Evolutionary conservation across 2,329 filamentous ascomycete species (phyloP).

Genomic region (Proliferodiscus dingleyae): DNA sequence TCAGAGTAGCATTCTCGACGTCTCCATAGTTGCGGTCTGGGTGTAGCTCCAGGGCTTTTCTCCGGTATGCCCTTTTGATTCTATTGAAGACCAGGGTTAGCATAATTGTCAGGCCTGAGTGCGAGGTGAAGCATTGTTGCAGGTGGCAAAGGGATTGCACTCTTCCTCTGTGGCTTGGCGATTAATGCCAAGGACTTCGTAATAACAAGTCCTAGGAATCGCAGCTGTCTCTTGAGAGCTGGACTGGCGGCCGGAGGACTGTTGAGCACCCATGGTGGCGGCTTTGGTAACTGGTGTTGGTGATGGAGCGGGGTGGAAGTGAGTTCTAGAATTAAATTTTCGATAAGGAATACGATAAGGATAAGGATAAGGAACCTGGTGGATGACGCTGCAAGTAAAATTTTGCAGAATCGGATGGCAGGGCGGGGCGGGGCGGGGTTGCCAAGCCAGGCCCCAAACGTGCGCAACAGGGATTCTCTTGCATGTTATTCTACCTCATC

Average conservation of each 20-base stretch:
- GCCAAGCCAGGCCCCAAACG: no score
- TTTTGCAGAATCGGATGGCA: no score
- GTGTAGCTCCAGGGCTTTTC: constrained; percentile 86
- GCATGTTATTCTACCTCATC: no score
- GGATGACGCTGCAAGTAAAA: no score
- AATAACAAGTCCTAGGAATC: constrained; percentile 72
- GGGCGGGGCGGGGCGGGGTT: no score
- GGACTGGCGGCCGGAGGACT: constrained; percentile 18
- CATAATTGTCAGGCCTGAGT: constrained; percentile 2
- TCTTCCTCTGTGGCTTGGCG: constrained; percentile 74
- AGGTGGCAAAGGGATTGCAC: constrained; percentile 40
- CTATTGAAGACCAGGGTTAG: constrained; percentile 37
- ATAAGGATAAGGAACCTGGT: no score
- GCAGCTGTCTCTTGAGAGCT: constrained; percentile 6
- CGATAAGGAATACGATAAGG: no score
- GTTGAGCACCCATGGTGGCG: constrained; percentile 25
- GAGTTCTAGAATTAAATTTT: no score
- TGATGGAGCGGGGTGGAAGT: no score
- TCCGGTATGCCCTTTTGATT: constrained; percentile 89
- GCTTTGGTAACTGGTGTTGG: no score
- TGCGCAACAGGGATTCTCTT: no score
- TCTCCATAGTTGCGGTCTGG: constrained; percentile 91
- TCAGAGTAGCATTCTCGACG: constrained; percentile 73
- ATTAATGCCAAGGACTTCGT: constrained; percentile 74
- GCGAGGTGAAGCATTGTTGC: background rate